phyloP scores from a whole-genome alignment of 2,329 filamentous ascomycete genomes.

The Neofusicoccum umdonicola region DNA sequence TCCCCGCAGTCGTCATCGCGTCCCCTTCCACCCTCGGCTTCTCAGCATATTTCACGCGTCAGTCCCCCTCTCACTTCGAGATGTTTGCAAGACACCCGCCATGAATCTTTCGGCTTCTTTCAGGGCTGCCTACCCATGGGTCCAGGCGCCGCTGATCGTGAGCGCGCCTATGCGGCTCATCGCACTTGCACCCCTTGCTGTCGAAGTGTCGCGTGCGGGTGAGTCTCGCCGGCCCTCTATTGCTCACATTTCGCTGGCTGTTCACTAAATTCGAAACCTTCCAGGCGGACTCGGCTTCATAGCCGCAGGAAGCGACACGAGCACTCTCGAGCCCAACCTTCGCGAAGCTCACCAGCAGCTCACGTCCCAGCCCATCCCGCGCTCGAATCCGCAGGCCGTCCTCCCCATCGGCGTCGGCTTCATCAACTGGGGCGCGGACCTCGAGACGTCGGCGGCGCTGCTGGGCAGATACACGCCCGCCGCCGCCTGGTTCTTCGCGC shows the following conservation, averaged over 20 bases:
- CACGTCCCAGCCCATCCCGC: constrained; percentile 32
- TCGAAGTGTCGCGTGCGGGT: constrained; percentile 58
- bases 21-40: not conserved
- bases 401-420: constrained; percentile 62
- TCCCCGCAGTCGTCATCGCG: constrained; percentile 6
- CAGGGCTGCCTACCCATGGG: constrained; percentile 55
- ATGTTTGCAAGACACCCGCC: not conserved
- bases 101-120: not conserved
- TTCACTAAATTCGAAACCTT: not conserved
- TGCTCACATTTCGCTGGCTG: not conserved
- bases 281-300: constrained; percentile 49
- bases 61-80: not conserved
- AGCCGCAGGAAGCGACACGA: constrained; percentile 43
- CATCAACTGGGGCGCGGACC: constrained; percentile 51
- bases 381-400: constrained; percentile 22
- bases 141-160: constrained; percentile 55
- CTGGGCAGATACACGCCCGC: constrained; percentile 54
- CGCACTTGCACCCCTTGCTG: constrained; percentile 54
- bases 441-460: constrained; percentile 50
- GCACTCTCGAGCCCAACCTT: constrained; percentile 33
- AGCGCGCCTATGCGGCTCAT: constrained; percentile 70
- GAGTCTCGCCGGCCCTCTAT: not conserved
- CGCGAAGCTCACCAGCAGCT: constrained; percentile 21
- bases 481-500: constrained; percentile 68
- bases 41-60: not conserved